Percentiles rank a stretch among this genome's conserved stretches.
Evolutionary conservation across 2,329 filamentous ascomycete species (phyloP).

Genomic region (Arthrobotrys musiformis): DNA sequence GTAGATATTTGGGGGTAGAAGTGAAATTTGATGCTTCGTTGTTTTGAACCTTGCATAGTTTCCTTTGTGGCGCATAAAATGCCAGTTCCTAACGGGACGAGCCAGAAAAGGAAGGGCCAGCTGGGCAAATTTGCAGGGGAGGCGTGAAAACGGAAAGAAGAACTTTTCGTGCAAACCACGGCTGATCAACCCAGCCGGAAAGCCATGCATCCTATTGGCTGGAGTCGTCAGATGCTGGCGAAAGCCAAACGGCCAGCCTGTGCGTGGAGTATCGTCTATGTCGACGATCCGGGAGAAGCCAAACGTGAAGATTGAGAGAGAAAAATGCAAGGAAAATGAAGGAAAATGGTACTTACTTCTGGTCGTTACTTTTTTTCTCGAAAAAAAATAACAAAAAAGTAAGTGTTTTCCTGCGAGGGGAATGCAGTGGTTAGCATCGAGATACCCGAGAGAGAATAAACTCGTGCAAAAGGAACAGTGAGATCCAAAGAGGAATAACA

Average conservation of each 20-base stretch:
- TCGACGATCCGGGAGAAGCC: constrained; percentile 1
- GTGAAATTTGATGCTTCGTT: constrained; percentile 56
- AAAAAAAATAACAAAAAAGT: constrained; percentile 52
- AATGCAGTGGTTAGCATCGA: constrained; percentile 36
- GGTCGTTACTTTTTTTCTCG: constrained; percentile 44
- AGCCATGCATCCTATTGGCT: constrained; percentile 52
- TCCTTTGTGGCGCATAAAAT: constrained; percentile 55
- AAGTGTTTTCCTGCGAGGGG: neutral
- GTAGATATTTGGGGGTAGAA: constrained; percentile 52
- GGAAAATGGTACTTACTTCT: constrained; percentile 37
- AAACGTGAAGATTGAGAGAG: neutral
- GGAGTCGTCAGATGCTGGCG: constrained; percentile 8
- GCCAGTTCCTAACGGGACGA: constrained; percentile 55
- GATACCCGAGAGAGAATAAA: constrained; percentile 28
- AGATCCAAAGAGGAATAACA: constrained; percentile 11
- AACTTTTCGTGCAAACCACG: constrained; percentile 54
- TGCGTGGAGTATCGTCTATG: constrained; percentile 13
- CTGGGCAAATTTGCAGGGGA: constrained; percentile 54
- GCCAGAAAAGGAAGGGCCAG: constrained; percentile 56
- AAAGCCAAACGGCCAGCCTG: constrained; percentile 50
- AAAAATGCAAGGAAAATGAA: neutral
- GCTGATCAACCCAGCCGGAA: constrained; percentile 51
- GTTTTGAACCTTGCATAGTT: constrained; percentile 55
- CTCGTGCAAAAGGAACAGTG: constrained; percentile 5
- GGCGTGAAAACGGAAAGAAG: constrained; percentile 56